Evolutionary conservation across 192 early-diverging fungal species (phyloP), one percentile per base, ranked within the genome.

Genomic region (Podila clonocystis): DNA sequence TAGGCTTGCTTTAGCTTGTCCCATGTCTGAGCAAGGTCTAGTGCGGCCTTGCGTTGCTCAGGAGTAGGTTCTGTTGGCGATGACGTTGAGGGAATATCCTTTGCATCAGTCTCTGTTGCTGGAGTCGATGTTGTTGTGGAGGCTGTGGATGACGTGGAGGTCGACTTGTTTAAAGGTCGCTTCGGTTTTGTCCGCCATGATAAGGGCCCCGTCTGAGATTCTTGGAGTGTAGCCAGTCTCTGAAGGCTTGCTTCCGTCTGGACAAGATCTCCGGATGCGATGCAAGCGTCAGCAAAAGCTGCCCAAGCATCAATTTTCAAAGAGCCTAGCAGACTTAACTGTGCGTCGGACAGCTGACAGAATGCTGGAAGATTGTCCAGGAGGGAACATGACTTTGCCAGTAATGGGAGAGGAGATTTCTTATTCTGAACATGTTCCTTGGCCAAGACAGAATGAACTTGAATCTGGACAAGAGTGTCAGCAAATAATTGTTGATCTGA

Each of bases 231-330:
- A 0, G 70, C 49, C 19, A 80, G 67, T 5, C 62, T 57, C 31
- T 72, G 66, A 2, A 80, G 67, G 61, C 62, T 60, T 17, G 70
- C 65, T 58, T 80, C 77, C 9, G 77, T 71, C 34, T 80, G 77
- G 45, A 80, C 61, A 9, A 68, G 31, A n/a, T 80, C 77, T 0
- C 63, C 63, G 17, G 57, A 41, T 22, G 58, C 34, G n/a, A 80
- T 61, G 65, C 66, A 80, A 12, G 50, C 77, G 29, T 80, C 67
- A 11, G 70, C 50, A 2, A 80, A 30, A 13, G 65, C 77, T 20
- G 22, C 50, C 77, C 77, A 80, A 19, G 71, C 52, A 36, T 73
- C 70, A 38, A 80, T 68, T 61, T 62, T 72, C 28, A 80, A 57
- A 6, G 77, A 50, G 19, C 50, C 64, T 29, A 80, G 63, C 9